phyloP scores from a whole-genome alignment of 495 filamentous ascomycete genomes.

The Penicillium nucicola region DNA sequence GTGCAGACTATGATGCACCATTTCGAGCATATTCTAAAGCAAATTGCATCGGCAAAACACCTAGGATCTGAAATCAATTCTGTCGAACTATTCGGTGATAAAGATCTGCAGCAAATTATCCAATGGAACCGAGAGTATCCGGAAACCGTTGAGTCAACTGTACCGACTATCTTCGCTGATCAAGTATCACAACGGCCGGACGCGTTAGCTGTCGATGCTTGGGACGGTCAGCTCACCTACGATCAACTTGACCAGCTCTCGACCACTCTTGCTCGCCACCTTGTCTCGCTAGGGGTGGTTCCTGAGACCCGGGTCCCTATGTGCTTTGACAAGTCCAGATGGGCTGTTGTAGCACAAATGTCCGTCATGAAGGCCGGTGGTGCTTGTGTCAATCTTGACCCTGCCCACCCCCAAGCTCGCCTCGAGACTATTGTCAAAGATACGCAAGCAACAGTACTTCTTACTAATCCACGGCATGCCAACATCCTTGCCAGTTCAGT shows the following conservation, averaged over 20 bases:
- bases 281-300: constrained; percentile 10
- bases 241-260: constrained; percentile 30
- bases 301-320: constrained; percentile 22
- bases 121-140: neutral
- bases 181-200: neutral
- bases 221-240: constrained; percentile 37
- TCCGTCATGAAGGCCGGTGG: constrained; percentile 26
- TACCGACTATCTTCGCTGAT: neutral
- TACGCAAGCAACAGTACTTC: constrained; percentile 13
- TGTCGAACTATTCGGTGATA: neutral
- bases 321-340: constrained; percentile 29
- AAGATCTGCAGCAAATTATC: neutral
- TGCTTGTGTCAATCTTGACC: constrained; percentile 43
- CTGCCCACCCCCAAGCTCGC: constrained; percentile 27
- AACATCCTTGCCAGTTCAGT: neutral
- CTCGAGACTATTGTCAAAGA: constrained; percentile 20
- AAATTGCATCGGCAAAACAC: neutral
- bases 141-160: neutral
- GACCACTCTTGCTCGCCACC: constrained; percentile 7
- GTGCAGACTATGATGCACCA: neutral
- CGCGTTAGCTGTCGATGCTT: constrained; percentile 25
- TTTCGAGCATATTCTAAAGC: neutral
- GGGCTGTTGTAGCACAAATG: constrained; percentile 24
- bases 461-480: constrained; percentile 2
- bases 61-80: neutral